phyloP scores from a whole-genome alignment of 495 filamentous ascomycete species.

The Annulohypoxylon stygium region DNA sequence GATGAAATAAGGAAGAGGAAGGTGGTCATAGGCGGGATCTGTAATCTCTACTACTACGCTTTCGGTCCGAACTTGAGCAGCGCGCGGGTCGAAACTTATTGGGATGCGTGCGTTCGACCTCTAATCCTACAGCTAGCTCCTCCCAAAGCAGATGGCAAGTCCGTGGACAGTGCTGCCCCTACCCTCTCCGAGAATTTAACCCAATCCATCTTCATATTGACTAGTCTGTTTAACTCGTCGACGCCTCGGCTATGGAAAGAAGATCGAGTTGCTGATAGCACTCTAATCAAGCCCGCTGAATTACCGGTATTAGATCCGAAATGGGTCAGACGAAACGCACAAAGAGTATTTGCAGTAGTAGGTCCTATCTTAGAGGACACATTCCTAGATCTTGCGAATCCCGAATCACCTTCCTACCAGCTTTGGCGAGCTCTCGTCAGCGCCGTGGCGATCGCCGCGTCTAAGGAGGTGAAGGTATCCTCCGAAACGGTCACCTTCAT shows the following conservation, averaged over 20 bases:
- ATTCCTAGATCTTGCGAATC: conserved; percentile 62
- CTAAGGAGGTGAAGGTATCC: conserved; percentile 91
- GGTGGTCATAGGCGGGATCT: conserved; percentile 75
- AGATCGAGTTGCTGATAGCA: conserved; percentile 71
- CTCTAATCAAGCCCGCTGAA: conserved; percentile 73
- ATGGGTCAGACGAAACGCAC: conserved; percentile 84
- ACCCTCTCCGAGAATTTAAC: conserved; percentile 46
- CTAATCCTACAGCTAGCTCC: conserved; percentile 61
- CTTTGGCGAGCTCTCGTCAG: conserved; percentile 79
- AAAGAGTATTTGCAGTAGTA: conserved; percentile 71
- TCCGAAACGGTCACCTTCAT: conserved; percentile 84
- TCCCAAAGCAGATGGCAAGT: conserved; percentile 48
- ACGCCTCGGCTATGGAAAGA: conserved; percentile 79
- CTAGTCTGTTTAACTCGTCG: conserved; percentile 74
- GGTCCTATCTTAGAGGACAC: conserved; percentile 71
- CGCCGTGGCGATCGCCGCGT: conserved; percentile 80
- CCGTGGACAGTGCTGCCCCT: conserved; percentile 38
- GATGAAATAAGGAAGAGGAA: conserved; percentile 70
- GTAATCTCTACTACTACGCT: conserved; percentile 86
- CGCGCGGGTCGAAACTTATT: conserved; percentile 77
- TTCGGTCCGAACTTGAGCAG: conserved; percentile 75
- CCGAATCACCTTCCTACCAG: conserved; percentile 62
- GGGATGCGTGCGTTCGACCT: conserved; percentile 78
- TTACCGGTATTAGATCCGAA: conserved; percentile 82
- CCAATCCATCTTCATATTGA: conserved; percentile 72